Evolutionary conservation across 2,329 filamentous ascomycete species (phyloP).

Genomic region (Penicillium capsulatum): DNA sequence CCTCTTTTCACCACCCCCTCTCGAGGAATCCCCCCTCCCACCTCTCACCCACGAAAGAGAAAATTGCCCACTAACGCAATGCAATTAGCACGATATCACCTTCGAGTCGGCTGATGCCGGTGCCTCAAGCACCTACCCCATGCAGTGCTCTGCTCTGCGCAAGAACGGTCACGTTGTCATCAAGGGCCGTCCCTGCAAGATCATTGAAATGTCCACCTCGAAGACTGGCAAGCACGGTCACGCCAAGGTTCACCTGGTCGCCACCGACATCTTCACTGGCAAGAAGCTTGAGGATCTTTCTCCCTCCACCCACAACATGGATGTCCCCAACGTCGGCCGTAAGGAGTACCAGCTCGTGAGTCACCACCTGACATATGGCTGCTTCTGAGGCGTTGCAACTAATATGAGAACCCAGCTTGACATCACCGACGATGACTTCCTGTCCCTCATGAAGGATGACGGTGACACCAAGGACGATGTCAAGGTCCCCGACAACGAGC

Average conservation of each 20-base stretch:
- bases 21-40: too few relatives aligned
- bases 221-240: slow-evolving; percentile 99
- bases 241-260: slow-evolving; percentile 99
- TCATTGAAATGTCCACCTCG: slow-evolving; percentile 99
- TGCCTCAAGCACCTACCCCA: slow-evolving; percentile 88
- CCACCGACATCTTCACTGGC: slow-evolving; percentile 97
- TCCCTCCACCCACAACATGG: slow-evolving; percentile 83
- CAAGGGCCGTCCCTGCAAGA: slow-evolving; percentile 99
- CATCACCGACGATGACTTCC: slow-evolving; percentile 88
- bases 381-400: background rate
- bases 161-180: slow-evolving; percentile 99
- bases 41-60: too few relatives aligned
- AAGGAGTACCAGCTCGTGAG: slow-evolving; percentile 92
- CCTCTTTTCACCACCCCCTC: slow-evolving; percentile 12
- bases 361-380: slow-evolving; percentile 23
- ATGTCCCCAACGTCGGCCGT: slow-evolving; percentile 89
- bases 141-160: slow-evolving; percentile 99
- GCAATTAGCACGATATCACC: slow-evolving; percentile 61
- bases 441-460: slow-evolving; percentile 85
- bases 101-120: slow-evolving; percentile 97
- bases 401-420: slow-evolving; percentile 61
- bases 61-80: slow-evolving; percentile 7
- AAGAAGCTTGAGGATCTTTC: slow-evolving; percentile 99
- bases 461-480: slow-evolving; percentile 92
- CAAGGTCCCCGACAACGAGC: slow-evolving; percentile 81